phyloP scores from a whole-genome alignment of 805 yeast genomes.

The Priceomyces medius region DNA sequence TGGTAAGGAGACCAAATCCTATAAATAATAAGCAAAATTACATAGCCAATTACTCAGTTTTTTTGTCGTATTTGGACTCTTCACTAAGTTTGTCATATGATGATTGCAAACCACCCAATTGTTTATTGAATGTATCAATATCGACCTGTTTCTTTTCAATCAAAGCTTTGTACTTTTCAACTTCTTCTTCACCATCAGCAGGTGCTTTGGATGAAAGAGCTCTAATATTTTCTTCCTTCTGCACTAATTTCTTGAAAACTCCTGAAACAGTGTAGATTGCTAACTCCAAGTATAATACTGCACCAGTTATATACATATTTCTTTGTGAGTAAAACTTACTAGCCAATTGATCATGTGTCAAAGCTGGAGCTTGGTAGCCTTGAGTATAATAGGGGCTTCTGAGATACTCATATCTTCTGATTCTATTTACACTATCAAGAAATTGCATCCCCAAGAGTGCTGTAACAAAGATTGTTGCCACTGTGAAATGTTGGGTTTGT shows the following conservation, averaged over 20 bases:
- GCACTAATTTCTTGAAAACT: slow-evolving; percentile 52
- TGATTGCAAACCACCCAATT: slow-evolving; percentile 50
- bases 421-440: slow-evolving; percentile 52
- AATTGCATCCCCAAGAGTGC: slow-evolving; percentile 50
- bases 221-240: slow-evolving; percentile 37
- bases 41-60: slow-evolving; percentile 5
- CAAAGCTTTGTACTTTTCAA: slow-evolving; percentile 33
- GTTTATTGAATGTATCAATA: slow-evolving; percentile 48
- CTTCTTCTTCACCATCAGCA: slow-evolving; percentile 22
- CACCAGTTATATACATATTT: slow-evolving; percentile 62
- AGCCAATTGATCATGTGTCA: slow-evolving; percentile 53
- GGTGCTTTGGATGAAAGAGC: slow-evolving; percentile 12
- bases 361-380: slow-evolving; percentile 13
- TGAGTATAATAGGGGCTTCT: slow-evolving; percentile 22
- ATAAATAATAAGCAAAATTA: too few species aligned
- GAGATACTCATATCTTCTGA: slow-evolving; percentile 20
- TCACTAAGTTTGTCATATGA: slow-evolving; percentile 44
- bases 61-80: slow-evolving; percentile 11
- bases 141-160: slow-evolving; percentile 43
- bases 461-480: slow-evolving; percentile 42
- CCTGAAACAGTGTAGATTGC: slow-evolving; percentile 56
- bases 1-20: too few species aligned
- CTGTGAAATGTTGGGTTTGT: slow-evolving; percentile 41
- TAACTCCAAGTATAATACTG: slow-evolving; percentile 53
- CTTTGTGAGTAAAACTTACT: slow-evolving; percentile 63